Conservation (phyloP, 495 filamentous ascomycete genomes). For the Amniculicola lignicola region DNA sequence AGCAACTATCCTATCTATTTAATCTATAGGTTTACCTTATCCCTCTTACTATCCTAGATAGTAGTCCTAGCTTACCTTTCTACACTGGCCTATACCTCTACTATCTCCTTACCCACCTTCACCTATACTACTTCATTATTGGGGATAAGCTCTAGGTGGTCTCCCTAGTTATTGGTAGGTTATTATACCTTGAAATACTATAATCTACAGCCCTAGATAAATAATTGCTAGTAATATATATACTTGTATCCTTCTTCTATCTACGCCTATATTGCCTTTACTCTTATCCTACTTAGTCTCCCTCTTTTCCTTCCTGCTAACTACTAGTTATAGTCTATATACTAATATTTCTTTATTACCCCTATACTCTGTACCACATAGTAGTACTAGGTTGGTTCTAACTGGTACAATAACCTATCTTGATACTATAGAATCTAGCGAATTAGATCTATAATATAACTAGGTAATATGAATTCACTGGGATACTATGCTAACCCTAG, state of each 20-base stretch:
- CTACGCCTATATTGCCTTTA: background rate
- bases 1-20: constrained; percentile 10
- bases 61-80: background rate
- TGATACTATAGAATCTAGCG: background rate
- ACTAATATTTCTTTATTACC: constrained; percentile 3
- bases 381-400: background rate
- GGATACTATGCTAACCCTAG: background rate
- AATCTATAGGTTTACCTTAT: constrained; percentile 23
- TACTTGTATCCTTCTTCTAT: background rate
- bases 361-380: background rate
- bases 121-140: background rate
- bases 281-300: background rate
- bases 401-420: constrained; percentile 1
- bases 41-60: constrained; percentile 11
- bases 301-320: background rate
- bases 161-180: background rate
- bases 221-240: constrained; percentile 1
- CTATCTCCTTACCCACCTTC: background rate
- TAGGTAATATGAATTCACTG: background rate
- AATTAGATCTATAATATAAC: background rate
- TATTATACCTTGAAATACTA: background rate
- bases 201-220: background rate
- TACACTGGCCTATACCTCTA: background rate
- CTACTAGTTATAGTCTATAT: background rate
- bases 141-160: background rate